Evolutionary conservation across 176 grass and related monocot species (phyloP), one percentile per base, ranked within the genome.

Genomic region (Ensete glaucum): DNA sequence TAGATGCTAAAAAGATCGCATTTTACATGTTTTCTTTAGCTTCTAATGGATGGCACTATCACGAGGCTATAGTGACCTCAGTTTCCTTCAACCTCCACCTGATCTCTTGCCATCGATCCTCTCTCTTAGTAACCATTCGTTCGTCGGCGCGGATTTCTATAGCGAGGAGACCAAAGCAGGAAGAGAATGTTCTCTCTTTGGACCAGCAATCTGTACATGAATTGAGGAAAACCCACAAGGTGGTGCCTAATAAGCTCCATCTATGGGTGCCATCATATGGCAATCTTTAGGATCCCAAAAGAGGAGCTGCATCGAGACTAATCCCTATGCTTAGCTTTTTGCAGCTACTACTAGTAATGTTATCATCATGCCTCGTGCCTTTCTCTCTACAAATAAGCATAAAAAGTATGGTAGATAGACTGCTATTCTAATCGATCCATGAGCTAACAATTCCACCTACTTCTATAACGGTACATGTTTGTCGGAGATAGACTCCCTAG

Each of bases 201-300:
- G 15, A 7, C 24, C 23, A 21, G 24, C 24, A 73, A 16, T 8
- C 55, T 54, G 25, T 8, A 54, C 4, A 26, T 12, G n/a, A 54
- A 15, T 23, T 23, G 71, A 54, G 50, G n/a, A 73, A 73, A 73
- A 73, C 55, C 71, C 71, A 55, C 22, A 73, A 51, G 71, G 54
- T 73, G 71, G 51, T 73, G 21, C 54, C 23, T 60, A 55, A 79
- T 65, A 76, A 34, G 63, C 63, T 26, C 63, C 74, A 15, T 73
- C 76, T 69, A 6, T 34, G 52, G 57, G 74, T 13, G 50, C 65
- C 72, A 53, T 72, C 67, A 9, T 52, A 15, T 55, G 54, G 2
- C 65, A 11, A 14, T 29, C 13, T 68, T 68, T 34, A 25, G 65
- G 65, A 34, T 68, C 23, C 34, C 34, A 43, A 23, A 48, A 66